phyloP scores from a whole-genome alignment of 306 rosid genomes.

The Begonia loranthoides region DNA sequence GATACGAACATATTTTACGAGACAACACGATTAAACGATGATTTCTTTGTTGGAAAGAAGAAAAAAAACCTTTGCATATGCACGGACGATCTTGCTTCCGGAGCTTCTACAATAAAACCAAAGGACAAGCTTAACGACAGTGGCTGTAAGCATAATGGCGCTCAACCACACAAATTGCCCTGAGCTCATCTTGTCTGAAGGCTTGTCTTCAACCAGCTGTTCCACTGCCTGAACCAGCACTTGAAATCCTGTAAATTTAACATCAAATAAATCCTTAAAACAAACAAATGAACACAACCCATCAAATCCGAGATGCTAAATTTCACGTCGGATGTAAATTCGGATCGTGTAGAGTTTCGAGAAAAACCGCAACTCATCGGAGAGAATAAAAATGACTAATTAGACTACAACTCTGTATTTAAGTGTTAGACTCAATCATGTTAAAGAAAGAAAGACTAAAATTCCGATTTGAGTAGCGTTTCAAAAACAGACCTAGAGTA shows the following conservation, averaged over 20 bases:
- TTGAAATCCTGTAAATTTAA: constrained; percentile 68
- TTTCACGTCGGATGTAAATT: too few species aligned
- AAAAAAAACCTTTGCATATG: constrained; percentile 67
- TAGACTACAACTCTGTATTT: too few species aligned
- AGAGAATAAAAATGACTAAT: too few species aligned
- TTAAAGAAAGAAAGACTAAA: too few species aligned
- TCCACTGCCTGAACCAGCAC: constrained; percentile 54
- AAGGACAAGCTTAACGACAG: constrained; percentile 60
- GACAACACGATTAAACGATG: too few species aligned
- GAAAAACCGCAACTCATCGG: too few species aligned
- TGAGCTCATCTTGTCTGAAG: constrained; percentile 36
- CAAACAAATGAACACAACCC: neutral
- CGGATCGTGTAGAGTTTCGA: too few species aligned
- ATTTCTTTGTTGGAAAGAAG: too few species aligned
- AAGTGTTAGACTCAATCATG: too few species aligned
- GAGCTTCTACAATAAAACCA: constrained; percentile 88
- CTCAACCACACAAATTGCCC: constrained; percentile 60
- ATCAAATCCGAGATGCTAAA: too few species aligned
- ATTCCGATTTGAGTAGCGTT: too few species aligned
- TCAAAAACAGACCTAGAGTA: constrained; percentile 44
- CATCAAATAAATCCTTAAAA: neutral
- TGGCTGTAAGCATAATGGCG: constrained; percentile 67
- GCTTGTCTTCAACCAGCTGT: constrained; percentile 33
- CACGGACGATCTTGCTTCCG: constrained; percentile 68
- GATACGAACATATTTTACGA: too few species aligned